phyloP scores from a whole-genome alignment of 345 rosid species.

The Kernera saxatilis region DNA sequence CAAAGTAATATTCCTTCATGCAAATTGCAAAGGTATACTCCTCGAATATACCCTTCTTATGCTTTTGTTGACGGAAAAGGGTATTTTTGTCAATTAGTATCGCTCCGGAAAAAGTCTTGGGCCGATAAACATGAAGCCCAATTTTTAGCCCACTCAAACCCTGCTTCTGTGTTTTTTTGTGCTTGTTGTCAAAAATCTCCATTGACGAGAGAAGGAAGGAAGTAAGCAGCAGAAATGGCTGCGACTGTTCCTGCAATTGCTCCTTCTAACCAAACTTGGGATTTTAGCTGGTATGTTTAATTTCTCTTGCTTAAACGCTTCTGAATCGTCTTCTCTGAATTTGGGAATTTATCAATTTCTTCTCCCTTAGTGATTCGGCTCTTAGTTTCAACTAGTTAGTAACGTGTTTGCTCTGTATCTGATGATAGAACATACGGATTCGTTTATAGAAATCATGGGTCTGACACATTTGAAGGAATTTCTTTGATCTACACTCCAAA shows the following conservation, averaged over 20 bases:
- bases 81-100: neutral
- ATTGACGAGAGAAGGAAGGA: slow-evolving; percentile 15
- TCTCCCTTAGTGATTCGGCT: neutral
- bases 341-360: neutral
- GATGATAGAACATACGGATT: neutral
- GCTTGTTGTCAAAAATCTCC: neutral
- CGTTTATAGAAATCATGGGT: neutral
- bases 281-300: slow-evolving; percentile 48
- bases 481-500: neutral
- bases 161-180: neutral
- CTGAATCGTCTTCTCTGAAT: neutral
- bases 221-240: slow-evolving; percentile 20
- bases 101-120: neutral
- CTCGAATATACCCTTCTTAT: slow-evolving; percentile 19
- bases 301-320: neutral
- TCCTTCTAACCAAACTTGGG: slow-evolving; percentile 36
- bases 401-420: neutral
- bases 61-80: neutral
- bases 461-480: neutral
- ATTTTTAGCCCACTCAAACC: neutral
- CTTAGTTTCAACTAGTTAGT: neutral
- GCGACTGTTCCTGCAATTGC: slow-evolving; percentile 10
- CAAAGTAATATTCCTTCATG: slow-evolving; percentile 32
- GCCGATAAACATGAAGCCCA: neutral
- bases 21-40: slow-evolving; percentile 25